Percentiles rank a stretch among this genome's conserved stretches.
Conservation (phyloP, 1,139 yeast genomes). For the Zygoascus hellenicus region DNA sequence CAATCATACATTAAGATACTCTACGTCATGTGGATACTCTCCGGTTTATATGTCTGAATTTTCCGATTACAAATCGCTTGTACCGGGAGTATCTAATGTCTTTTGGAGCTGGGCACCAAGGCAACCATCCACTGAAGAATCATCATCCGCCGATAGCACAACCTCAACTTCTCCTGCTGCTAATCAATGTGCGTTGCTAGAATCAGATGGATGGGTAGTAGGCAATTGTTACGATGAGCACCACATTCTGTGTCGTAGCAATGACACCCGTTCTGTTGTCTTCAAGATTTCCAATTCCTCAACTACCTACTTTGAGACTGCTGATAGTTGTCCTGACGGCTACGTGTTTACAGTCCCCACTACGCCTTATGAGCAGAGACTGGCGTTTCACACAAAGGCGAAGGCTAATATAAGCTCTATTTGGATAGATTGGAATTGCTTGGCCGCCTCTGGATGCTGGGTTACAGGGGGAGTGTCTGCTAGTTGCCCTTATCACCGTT, state of each 20-base stretch:
- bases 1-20: not conserved
- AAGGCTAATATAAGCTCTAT: conserved; percentile 28
- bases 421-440: conserved; percentile 84
- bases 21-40: conserved; percentile 30
- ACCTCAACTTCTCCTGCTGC: conserved; percentile 34
- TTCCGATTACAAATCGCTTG: conserved; percentile 23
- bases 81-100: conserved; percentile 33
- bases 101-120: conserved; percentile 70
- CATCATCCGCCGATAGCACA: conserved; percentile 13
- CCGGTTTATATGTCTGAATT: conserved; percentile 24
- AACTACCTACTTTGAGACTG: conserved; percentile 50
- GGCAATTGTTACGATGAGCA: conserved; percentile 56
- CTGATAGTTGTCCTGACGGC: conserved; percentile 46
- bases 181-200: conserved; percentile 55
- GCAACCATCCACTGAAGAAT: conserved; percentile 40
- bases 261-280: conserved; percentile 30
- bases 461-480: conserved; percentile 79
- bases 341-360: conserved; percentile 54
- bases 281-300: conserved; percentile 44
- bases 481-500: conserved; percentile 61
- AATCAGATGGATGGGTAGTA: conserved; percentile 49
- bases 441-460: conserved; percentile 73
- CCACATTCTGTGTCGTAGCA: conserved; percentile 52
- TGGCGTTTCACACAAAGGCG: conserved; percentile 25
- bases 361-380: conserved; percentile 43